Percentiles rank a stretch among this genome's conserved stretches.
These are phyloP conservation scores for Tetrahymena borealis DNA, from an alignment of 73 alveolate species.

Conservation along the genomic window DNA sequence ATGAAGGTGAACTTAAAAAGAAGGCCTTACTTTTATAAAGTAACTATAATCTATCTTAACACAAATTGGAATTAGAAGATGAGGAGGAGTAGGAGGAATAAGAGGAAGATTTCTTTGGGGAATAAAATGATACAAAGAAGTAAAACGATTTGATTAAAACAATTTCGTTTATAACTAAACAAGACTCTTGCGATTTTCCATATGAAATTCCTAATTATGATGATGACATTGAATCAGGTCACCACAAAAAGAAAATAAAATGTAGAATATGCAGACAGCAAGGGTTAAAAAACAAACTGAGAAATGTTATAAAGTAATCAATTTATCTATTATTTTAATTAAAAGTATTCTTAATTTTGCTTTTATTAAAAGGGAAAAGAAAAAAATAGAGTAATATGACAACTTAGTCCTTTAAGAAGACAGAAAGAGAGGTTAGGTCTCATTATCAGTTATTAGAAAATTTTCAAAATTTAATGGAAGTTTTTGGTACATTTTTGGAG, in stretches of 20 bases:
- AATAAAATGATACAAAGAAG: not conserved
- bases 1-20: not conserved
- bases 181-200: not conserved
- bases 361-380: not conserved
- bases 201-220: not conserved
- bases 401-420: conserved; percentile 42
- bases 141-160: not conserved
- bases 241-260: not conserved
- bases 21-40: not conserved
- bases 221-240: not conserved
- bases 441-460: conserved; percentile 22
- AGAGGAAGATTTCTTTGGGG: not conserved
- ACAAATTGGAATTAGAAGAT: not conserved
- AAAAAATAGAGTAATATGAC: not conserved
- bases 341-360: not conserved
- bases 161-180: not conserved
- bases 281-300: not conserved
- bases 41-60: not conserved
- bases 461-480: conserved; percentile 37
- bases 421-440: conserved; percentile 42
- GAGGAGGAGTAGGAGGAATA: not conserved
- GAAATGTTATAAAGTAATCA: not conserved
- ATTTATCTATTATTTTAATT: not conserved
- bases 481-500: not conserved
- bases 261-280: not conserved